Evolutionary conservation across 2,329 filamentous ascomycete species (phyloP), one percentile per base, ranked within the genome.

Genomic region (Rhynchosporium graminicola): DNA sequence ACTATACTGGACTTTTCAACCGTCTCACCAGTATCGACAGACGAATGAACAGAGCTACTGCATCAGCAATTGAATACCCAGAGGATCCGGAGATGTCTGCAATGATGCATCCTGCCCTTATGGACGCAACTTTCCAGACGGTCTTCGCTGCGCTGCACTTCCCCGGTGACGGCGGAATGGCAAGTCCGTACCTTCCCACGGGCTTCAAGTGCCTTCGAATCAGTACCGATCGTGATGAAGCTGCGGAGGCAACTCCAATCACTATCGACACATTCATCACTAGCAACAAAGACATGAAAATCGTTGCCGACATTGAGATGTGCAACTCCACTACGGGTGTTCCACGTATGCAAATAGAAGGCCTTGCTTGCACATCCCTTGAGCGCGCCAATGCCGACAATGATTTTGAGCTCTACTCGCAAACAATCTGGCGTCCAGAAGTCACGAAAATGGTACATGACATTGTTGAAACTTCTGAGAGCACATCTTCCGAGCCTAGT

Each of bases 61-160:
- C 57, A 40, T 40, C 55, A 13, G 60, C 60, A 8, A 62, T 50
- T n/a, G 60, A 62, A 33, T 62, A 62, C 48, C 60, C 60, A 12
- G 60, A 62, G 40, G 60, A 62, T 31, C 60, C 60, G 2, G 60
- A 62, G 48, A 62, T 62, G 60, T 42, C 60, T 13, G 60, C 48
- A 13, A 62, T 62, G 57, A 60, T 64, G 58, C 83, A 87, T 64
- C 84, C 84, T 0, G 78, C 81, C 2, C 84, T 82, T 0, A 75
- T 86, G 28, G 83, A 86, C 67, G 74, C 80, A 2, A 80, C 85
- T 72, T 79, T 86, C 45, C 83, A 86, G 61, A 78, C 78, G 0
- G 75, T 82, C 0, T 80, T 84, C 47, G 46, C 59, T 5, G 57
- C 61, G 28, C 52, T 63, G 3, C 57, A 57, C 58, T 63, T 57